Evolutionary conservation across 139 green algal species (phyloP).

Genomic region (Penium margaritaceum): DNA sequence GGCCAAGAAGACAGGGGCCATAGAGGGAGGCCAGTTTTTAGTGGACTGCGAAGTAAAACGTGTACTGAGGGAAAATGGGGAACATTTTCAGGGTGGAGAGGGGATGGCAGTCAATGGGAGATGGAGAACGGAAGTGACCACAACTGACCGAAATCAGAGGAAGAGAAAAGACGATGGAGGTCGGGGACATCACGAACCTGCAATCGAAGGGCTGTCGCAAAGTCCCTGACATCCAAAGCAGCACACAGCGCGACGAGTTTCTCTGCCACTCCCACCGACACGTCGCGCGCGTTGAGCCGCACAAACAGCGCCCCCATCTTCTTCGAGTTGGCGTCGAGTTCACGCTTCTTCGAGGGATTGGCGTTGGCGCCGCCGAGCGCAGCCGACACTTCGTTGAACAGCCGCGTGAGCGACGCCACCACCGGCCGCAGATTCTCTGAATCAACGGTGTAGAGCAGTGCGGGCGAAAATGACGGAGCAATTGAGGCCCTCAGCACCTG

Average conservation of each 20-base stretch:
- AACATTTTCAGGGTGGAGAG: not conserved
- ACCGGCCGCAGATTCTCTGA: constrained; percentile 58
- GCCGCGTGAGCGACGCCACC: constrained; percentile 57
- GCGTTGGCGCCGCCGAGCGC: constrained; percentile 28
- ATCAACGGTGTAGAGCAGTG: too few species aligned
- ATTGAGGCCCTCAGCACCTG: too few species aligned
- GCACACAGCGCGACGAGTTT: constrained; percentile 73
- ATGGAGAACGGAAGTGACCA: not conserved
- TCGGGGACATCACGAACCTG: constrained; percentile 41
- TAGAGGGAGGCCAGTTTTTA: not conserved
- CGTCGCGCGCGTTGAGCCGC: constrained; percentile 71
- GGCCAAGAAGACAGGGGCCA: not conserved
- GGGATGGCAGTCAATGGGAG: not conserved
- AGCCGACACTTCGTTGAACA: constrained; percentile 56
- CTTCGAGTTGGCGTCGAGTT: constrained; percentile 90
- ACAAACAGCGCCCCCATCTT: constrained; percentile 82
- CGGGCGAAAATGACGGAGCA: too few species aligned
- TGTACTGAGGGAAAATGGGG: not conserved
- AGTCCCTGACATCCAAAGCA: constrained; percentile 74
- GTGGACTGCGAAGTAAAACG: not conserved
- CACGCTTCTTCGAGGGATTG: constrained; percentile 63
- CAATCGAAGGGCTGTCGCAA: constrained; percentile 58
- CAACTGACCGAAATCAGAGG: not conserved
- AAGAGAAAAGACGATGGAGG: not conserved
- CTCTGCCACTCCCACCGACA: constrained; percentile 57